Evolutionary conservation across 169 alveolate genomes (phyloP).

Genomic region (Neospora caninum): DNA sequence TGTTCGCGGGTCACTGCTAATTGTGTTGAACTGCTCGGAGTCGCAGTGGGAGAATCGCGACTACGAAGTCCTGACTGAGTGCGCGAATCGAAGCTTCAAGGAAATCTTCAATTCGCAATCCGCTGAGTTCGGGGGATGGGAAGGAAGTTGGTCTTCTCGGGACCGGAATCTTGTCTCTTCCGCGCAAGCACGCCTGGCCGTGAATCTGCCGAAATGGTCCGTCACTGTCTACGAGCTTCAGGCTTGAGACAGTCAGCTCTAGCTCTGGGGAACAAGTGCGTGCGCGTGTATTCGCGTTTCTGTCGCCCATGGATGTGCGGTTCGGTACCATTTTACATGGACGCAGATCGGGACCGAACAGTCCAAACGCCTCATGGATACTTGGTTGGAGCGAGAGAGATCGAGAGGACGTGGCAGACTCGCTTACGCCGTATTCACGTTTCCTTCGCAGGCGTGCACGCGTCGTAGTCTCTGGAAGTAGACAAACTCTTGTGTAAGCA

Average conservation of each 20-base stretch:
- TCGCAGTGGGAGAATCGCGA: slow-evolving; percentile 62
- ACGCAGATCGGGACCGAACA: too few relatives aligned
- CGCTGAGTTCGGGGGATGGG: slow-evolving; percentile 72
- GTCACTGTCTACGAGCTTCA: slow-evolving; percentile 58
- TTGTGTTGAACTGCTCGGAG: slow-evolving; percentile 64
- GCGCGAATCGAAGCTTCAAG: slow-evolving; percentile 16
- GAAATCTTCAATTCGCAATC: slow-evolving; percentile 69
- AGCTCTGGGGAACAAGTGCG: too few relatives aligned
- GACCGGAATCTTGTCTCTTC: slow-evolving; percentile 25
- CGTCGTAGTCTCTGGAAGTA: too few relatives aligned
- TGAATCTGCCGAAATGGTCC: slow-evolving; percentile 71
- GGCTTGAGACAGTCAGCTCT: background rate
- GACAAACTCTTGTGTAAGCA: too few relatives aligned
- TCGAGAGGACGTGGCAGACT: too few relatives aligned
- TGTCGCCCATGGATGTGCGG: too few relatives aligned
- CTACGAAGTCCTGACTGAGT: slow-evolving; percentile 41
- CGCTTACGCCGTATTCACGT: too few relatives aligned
- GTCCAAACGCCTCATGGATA: too few relatives aligned
- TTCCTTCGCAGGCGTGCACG: too few relatives aligned
- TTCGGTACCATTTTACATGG: too few relatives aligned
- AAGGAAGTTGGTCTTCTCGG: slow-evolving; percentile 62
- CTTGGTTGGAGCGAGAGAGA: too few relatives aligned
- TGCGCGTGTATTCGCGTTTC: too few relatives aligned
- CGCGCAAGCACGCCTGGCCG: background rate
- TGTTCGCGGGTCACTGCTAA: slow-evolving; percentile 21